Evolutionary conservation across 2,329 filamentous ascomycete genomes (phyloP), one percentile per base, ranked within the genome.

Genomic region (Alternaria solani): DNA sequence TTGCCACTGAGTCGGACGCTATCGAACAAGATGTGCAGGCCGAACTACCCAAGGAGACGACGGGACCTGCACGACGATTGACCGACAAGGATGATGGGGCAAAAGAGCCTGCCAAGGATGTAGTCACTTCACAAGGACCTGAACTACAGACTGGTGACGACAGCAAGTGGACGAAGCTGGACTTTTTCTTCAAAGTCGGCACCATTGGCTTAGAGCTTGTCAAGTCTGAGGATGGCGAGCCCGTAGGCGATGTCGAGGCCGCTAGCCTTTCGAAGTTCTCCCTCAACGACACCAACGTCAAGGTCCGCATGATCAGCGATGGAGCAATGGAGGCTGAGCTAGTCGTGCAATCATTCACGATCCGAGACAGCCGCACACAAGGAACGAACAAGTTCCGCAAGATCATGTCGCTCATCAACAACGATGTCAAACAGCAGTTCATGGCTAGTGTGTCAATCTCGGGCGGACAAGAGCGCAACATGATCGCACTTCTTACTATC

Each of bases 371-470:
- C 64, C 89, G 96, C n/a, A 89, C 88, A 5, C 87, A 88, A 55
- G 94, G 96, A 70, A 91, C 90, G 5, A 99, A 97, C 82, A 97
- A 96, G 75, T 99, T 96, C 84, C 89, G 93, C 51, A 96, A 94
- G 77, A 97, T 99, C 80, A 98, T 99, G 95, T 94, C 94, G 2
- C 89, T 96, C 56, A 93, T 94, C 73, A 98, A 97, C 78, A 94
- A 93, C 69, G 91, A 94, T 57, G 93, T 95, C 55, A 87, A 88
- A 46, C 94, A 98, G 77, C 96, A 99, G 71, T 94, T 99, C 73
- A 99, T 99, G 95, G 95, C 95, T 18, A 97, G 91, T 75, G 83
- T 99, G 4, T 96, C 94, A 0, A 96, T 99, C 79, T 93, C 94
- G 0, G 92, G 93, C 16, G 93, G 93, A 4, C 83, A 88, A 34